A percentile compares a stretch with the other conserved stretches of the same genome.
Conservation (phyloP, 1,139 yeast genomes). For the Tardiomyces digboiensis region DNA sequence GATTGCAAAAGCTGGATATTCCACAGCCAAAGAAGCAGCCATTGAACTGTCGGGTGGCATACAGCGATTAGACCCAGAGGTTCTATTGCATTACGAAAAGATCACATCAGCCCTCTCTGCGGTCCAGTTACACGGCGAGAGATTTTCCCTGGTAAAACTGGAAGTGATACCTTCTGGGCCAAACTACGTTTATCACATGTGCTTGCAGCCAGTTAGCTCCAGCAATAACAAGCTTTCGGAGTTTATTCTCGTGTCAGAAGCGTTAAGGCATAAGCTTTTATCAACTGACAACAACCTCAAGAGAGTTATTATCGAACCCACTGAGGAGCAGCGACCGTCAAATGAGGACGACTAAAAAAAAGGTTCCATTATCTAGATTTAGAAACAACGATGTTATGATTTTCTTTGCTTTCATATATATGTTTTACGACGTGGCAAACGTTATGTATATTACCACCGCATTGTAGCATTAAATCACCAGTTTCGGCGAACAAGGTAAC, state of each 20-base stretch:
- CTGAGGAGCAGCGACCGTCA: too few species aligned
- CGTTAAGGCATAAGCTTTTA: background rate
- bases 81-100: constrained; percentile 4
- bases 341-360: too few species aligned
- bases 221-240: background rate
- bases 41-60: constrained; percentile 63
- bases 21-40: constrained; percentile 59
- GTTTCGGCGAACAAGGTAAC: too few species aligned
- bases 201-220: background rate
- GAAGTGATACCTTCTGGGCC: constrained; percentile 67
- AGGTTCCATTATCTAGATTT: too few species aligned
- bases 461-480: too few species aligned
- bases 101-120: constrained; percentile 6
- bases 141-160: constrained; percentile 33
- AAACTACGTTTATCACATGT: constrained; percentile 22
- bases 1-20: constrained; percentile 77
- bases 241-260: background rate
- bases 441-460: too few species aligned
- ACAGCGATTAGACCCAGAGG: constrained; percentile 11
- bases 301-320: background rate
- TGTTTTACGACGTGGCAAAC: too few species aligned
- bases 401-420: too few species aligned
- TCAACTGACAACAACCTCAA: background rate
- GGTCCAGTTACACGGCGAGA: background rate
- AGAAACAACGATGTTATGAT: too few species aligned